Evolutionary conservation across 495 filamentous ascomycete species (phyloP), one percentile per base, ranked within the genome.

Genomic region (Cryomyces antarcticus): DNA sequence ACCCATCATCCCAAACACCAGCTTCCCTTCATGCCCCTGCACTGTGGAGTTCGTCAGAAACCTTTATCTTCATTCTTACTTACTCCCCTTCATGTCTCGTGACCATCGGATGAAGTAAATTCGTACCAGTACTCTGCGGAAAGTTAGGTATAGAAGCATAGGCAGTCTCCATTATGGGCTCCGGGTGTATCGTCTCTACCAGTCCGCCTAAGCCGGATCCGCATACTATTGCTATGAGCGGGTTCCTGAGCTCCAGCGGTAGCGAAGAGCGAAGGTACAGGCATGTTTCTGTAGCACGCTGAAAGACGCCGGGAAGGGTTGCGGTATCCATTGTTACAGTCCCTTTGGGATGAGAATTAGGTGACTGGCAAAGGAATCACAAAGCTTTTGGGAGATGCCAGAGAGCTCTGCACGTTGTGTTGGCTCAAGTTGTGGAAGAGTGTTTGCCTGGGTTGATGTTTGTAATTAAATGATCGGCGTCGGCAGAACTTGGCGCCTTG

Each of bases 121-220:
- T 24, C 65, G 46, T 61, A 82, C 79, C 79, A 41, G 73, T 78
- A 37, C 71, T 65, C 40, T 57, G 57, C 28, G 79, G 75, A 49
- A 84, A 82, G 45, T 77, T 58, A 17, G 78, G 77, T 44, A 84
- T 76, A 28, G 69, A 58, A 6, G 55, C 51, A 54, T 83, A 85
- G 6, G 69, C 62, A 49, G 72, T 67, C 55, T 80, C 78, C 43
- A 62, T 54, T 43, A 64, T 66, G 30, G 65, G 65, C 28, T 62
- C 57, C 37, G 56, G 46, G 30, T 75, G 50, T n/a, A 84, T 62
- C 9, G 68, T 73, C 31, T 69, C 61, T 38, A 64, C 70, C n/a
- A 84, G 65, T 6, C 73, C 75, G 17, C 77, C 77, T 10, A 86
- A 59, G 10, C 80, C 80, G 42, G 77, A 80, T 13, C 80, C 80